phyloP scores from a whole-genome alignment of 2,329 filamentous ascomycete genomes.

The Sclerotinia glacialis region DNA sequence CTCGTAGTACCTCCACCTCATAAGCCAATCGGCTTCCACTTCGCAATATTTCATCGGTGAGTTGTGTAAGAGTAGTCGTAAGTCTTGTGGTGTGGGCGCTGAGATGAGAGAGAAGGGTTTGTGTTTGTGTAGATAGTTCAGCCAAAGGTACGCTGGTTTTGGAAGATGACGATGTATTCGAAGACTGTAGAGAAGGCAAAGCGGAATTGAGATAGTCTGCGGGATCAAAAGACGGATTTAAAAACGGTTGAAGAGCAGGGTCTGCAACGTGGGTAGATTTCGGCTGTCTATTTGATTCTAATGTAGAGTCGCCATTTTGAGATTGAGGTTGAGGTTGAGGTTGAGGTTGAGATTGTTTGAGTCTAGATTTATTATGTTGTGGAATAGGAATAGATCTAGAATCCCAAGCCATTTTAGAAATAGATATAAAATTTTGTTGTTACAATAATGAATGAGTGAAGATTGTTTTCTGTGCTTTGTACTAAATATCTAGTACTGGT shows the following conservation, averaged over 20 bases:
- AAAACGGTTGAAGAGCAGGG: conserved; percentile 70
- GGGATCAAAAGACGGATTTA: conserved; percentile 74
- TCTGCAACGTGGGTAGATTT: conserved; percentile 65
- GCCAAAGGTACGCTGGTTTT: conserved; percentile 55
- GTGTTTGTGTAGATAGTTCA: conserved; percentile 77
- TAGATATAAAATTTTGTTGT: neutral
- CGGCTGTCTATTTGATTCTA: conserved; percentile 26
- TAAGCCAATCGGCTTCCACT: conserved; percentile 87
- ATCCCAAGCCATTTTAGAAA: conserved; percentile 35
- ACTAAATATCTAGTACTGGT: neutral
- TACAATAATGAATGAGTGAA: neutral
- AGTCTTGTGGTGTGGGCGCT: conserved; percentile 84
- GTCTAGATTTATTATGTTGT: conserved; percentile 32
- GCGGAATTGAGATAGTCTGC: conserved; percentile 80
- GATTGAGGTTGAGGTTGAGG: conserved; percentile 7
- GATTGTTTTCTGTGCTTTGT: neutral
- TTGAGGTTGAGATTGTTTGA: conserved; percentile 8
- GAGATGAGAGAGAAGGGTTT: conserved; percentile 80
- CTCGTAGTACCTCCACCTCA: conserved; percentile 89
- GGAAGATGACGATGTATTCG: conserved; percentile 30
- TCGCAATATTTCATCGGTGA: conserved; percentile 92
- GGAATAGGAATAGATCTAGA: conserved; percentile 33
- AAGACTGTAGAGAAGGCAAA: conserved; percentile 62
- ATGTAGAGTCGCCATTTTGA: conserved; percentile 20
- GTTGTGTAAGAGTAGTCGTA: conserved; percentile 75